Evolutionary conservation across 257 asterid genomes (phyloP), one percentile per base, ranked within the genome.

Genomic region (Avicennia marina): DNA sequence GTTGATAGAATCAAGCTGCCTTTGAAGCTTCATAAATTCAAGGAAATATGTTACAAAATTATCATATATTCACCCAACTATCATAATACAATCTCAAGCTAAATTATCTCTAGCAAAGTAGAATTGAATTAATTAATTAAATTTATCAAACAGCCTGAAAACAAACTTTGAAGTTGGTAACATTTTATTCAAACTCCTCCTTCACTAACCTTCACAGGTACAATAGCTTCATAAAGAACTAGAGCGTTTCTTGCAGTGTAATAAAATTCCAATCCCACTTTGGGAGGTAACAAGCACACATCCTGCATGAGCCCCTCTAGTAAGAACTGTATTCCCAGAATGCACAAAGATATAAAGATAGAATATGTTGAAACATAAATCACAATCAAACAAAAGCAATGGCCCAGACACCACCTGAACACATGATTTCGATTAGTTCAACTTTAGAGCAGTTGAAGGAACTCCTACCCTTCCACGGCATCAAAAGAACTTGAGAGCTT

Each of bases 171-270:
- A 16, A 32, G 50, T 42, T 25, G 11, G 38, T 60, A 64, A 56
- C 33, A 46, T 26, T 19, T 46, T 0, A 20, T 21, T 26, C 36
- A 66, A 47, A 27, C 49, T 58, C 20, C 56, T 57, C 50, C 26
- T 32, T 55, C 66, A 76, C 96, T 73, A 64, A 93, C 96, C 99
- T 89, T 89, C 72, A 80, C 96, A 21, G 91, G 97, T 72, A 93
- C 47, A 62, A 86, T 70, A 52, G 91, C 95, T 82, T 89, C 99
- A 74, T 93, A 93, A 45, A 93, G 97, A 68, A 79, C 75, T 50
- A 89, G 71, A 61, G 91, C 78, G 74, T 86, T 87, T 81, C 94
- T 82, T 66, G 96, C 89, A 68, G 94, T 78, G 51, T 77, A 79
- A 72, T 89, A 93, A 76, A 88, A 86, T 70, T 84, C 96, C 81